A percentile compares a stretch with the other conserved stretches of the same genome.
phyloP scores from a whole-genome alignment of 371 early-diverging fungal genomes.

The Neoconidiobolus thromboides region DNA sequence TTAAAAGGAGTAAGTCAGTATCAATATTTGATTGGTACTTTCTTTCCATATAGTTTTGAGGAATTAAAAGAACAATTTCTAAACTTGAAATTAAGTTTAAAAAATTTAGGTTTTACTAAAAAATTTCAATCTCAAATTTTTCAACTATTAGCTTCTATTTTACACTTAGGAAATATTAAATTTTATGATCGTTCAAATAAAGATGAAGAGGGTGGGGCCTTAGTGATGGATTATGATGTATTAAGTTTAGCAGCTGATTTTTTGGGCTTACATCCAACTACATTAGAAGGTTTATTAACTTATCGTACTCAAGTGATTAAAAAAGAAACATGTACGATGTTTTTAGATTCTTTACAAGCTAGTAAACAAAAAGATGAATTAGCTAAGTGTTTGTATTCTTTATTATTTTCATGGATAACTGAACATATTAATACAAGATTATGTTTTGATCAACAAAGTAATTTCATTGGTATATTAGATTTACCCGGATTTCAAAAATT shows the following conservation, averaged over 20 bases:
- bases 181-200: slow-evolving; percentile 18
- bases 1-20: slow-evolving; percentile 26
- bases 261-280: slow-evolving; percentile 53
- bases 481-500: slow-evolving; percentile 31
- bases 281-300: slow-evolving; percentile 44
- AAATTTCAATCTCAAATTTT: slow-evolving; percentile 47
- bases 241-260: slow-evolving; percentile 53
- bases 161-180: slow-evolving; percentile 65
- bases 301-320: slow-evolving; percentile 40
- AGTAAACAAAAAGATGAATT: slow-evolving; percentile 56
- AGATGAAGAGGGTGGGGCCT: slow-evolving; percentile 28
- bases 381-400: slow-evolving; percentile 53
- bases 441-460: slow-evolving; percentile 30
- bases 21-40: slow-evolving; percentile 27
- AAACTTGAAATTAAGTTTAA: slow-evolving; percentile 50
- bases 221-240: slow-evolving; percentile 35
- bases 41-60: slow-evolving; percentile 8
- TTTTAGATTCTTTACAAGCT: slow-evolving; percentile 45
- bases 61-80: slow-evolving; percentile 15
- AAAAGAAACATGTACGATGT: slow-evolving; percentile 59
- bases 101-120: slow-evolving; percentile 54
- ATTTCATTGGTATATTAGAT: slow-evolving; percentile 53
- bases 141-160: slow-evolving; percentile 48
- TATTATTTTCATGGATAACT: slow-evolving; percentile 71
- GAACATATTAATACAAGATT: slow-evolving; percentile 70